These are phyloP conservation scores for Avena insularis DNA, from an alignment of 176 grass and related monocot species.

Conservation along the genomic window DNA sequence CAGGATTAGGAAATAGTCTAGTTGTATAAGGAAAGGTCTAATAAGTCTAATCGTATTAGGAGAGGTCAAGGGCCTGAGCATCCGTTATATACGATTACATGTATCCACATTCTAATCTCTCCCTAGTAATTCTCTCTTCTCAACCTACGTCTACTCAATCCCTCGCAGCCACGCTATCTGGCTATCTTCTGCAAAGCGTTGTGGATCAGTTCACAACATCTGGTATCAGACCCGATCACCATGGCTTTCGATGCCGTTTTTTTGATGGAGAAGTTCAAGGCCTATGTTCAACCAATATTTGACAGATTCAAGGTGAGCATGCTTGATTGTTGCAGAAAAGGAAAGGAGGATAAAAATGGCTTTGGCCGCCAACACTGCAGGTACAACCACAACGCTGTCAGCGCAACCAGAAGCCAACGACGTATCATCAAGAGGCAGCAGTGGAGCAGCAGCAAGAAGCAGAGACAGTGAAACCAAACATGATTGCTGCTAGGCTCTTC, in stretches of 20 bases:
- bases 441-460: slow-evolving; percentile 1
- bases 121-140: neutral
- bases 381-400: neutral
- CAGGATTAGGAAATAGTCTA: neutral
- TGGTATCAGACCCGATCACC: neutral
- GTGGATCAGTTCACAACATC: neutral
- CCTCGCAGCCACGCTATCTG: neutral
- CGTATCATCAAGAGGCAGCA: neutral
- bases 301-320: neutral
- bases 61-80: neutral
- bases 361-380: neutral
- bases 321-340: neutral
- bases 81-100: neutral
- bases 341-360: neutral
- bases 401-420: neutral
- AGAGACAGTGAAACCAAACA: neutral
- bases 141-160: slow-evolving; percentile 8
- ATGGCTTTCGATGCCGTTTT: neutral
- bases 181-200: neutral
- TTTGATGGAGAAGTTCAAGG: neutral
- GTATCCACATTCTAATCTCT: neutral
- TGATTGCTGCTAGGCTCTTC: neutral
- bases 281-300: neutral
- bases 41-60: neutral
- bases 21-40: neutral